These are phyloP conservation scores for Stagonosporopsis tanaceti DNA, from an alignment of 2,329 filamentous ascomycete genomes.

Conservation along the genomic window DNA sequence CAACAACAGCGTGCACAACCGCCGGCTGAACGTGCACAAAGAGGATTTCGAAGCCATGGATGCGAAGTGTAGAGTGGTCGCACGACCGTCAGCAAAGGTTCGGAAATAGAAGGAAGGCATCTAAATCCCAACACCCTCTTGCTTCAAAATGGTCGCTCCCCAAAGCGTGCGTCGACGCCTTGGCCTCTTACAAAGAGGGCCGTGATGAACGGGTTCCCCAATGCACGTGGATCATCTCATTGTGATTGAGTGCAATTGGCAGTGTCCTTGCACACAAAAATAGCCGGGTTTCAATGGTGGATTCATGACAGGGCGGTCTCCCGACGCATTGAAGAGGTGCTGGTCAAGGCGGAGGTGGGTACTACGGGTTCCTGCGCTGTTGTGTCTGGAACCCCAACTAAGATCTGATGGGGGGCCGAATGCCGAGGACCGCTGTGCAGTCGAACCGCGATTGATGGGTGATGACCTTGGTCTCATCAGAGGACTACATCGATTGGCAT, in stretches of 20 bases:
- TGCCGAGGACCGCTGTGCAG: slow-evolving; percentile 8
- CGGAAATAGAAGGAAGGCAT: background rate
- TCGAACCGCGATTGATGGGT: background rate
- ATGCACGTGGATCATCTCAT: background rate
- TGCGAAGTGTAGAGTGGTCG: background rate
- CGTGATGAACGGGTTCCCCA: background rate
- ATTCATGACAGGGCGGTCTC: slow-evolving; percentile 10
- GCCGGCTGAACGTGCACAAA: slow-evolving; percentile 16
- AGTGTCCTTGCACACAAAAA: slow-evolving; percentile 8
- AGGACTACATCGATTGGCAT: slow-evolving; percentile 2
- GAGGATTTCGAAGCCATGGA: background rate
- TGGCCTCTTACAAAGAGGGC: background rate
- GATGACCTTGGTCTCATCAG: background rate
- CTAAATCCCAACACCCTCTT: background rate
- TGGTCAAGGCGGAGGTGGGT: slow-evolving; percentile 15
- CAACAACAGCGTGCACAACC: slow-evolving; percentile 22
- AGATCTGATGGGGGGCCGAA: slow-evolving; percentile 12
- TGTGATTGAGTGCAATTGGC: background rate
- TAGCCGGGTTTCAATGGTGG: slow-evolving; percentile 5
- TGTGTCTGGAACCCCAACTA: slow-evolving; percentile 19
- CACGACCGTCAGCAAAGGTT: background rate
- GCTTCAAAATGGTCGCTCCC: background rate
- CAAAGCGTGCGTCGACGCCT: background rate
- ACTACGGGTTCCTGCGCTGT: slow-evolving; percentile 17
- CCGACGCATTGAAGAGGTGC: slow-evolving; percentile 13